A percentile compares a stretch with the other conserved stretches of the same genome.
Conservation (phyloP, 768 basidiomycete species). For the Kwoniella sp. region DNA sequence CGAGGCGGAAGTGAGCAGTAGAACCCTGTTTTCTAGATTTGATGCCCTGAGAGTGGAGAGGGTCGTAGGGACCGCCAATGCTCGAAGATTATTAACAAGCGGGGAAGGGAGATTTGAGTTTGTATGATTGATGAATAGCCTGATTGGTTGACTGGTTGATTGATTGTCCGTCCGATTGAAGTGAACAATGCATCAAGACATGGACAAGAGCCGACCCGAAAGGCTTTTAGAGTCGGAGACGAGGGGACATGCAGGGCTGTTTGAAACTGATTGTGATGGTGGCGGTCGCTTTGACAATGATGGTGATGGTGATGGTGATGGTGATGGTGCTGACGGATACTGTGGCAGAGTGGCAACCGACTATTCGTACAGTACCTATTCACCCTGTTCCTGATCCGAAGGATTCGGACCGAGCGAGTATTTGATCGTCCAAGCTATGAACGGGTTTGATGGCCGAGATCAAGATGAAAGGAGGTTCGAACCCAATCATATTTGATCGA, state of each 20-base stretch:
- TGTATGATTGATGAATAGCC: constrained; percentile 29
- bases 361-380: too few species aligned
- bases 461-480: background rate
- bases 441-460: background rate
- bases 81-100: constrained; percentile 55
- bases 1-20: constrained; percentile 75
- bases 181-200: too few species aligned
- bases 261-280: background rate
- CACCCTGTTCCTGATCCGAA: too few species aligned
- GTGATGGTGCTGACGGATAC: too few species aligned
- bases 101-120: constrained; percentile 57
- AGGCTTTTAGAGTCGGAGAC: too few species aligned
- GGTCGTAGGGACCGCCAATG: constrained; percentile 65
- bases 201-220: too few species aligned
- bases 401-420: too few species aligned
- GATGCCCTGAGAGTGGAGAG: constrained; percentile 86
- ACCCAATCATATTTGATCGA: background rate
- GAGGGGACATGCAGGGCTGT: too few species aligned
- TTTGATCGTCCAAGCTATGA: background rate
- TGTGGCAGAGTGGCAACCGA: too few species aligned
- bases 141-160: background rate
- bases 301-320: too few species aligned
- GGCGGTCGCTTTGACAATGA: background rate
- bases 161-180: too few species aligned
- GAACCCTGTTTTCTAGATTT: constrained; percentile 81